phyloP scores from a whole-genome alignment of 768 basidiomycete species.

The Gautieria morchelliformis region DNA sequence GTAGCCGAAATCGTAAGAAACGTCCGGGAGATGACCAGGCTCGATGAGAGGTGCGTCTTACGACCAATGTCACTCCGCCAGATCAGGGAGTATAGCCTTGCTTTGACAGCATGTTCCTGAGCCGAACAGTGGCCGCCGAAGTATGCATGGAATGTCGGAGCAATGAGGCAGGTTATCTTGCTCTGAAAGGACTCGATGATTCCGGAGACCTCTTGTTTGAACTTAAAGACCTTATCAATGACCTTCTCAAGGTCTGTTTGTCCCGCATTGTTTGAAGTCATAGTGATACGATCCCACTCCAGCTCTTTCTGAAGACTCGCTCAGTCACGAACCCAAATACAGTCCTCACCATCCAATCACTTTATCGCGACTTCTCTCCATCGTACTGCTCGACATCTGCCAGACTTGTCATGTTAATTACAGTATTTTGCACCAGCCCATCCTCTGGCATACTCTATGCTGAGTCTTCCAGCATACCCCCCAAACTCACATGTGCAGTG shows the following conservation, averaged over 20 bases:
- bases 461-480: conserved; percentile 25
- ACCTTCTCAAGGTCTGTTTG: conserved; percentile 50
- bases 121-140: conserved; percentile 74
- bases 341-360: conserved; percentile 44
- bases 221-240: conserved; percentile 50
- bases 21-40: conserved; percentile 59
- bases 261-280: neutral
- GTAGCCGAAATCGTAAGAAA: conserved; percentile 58
- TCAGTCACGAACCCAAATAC: conserved; percentile 45
- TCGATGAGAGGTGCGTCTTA: conserved; percentile 51
- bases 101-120: conserved; percentile 61
- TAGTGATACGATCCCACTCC: conserved; percentile 3
- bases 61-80: neutral
- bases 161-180: conserved; percentile 60
- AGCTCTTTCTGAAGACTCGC: conserved; percentile 66
- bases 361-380: conserved; percentile 61
- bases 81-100: neutral
- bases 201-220: conserved; percentile 59
- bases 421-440: conserved; percentile 32
- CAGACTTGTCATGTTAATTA: conserved; percentile 66
- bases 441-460: conserved; percentile 12
- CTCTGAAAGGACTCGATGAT: conserved; percentile 58
- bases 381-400: conserved; percentile 38
- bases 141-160: conserved; percentile 72
- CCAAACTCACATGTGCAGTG: conserved; percentile 13